These are phyloP conservation scores for Cercospora sp. DNA, from an alignment of 2,329 filamentous ascomycete genomes.

Conservation along the genomic window DNA sequence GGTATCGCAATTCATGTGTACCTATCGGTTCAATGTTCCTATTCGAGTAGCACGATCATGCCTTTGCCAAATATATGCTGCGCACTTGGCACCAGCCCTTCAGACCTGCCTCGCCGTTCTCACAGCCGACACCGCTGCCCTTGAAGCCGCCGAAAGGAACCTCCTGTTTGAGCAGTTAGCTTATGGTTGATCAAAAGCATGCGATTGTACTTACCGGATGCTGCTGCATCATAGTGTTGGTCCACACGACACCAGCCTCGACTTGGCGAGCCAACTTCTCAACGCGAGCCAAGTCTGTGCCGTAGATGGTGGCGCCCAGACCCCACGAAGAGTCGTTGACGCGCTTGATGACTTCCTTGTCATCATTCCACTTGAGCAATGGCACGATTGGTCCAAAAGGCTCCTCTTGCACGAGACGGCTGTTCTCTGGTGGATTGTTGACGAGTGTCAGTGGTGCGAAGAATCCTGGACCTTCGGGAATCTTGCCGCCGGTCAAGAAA, in stretches of 20 bases:
- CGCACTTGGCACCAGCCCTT: constrained; percentile 47
- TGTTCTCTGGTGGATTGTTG: constrained; percentile 72
- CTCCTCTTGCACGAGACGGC: constrained; percentile 88
- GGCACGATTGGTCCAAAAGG: constrained; percentile 91
- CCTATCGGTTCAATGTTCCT: not conserved
- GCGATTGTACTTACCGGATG: constrained; percentile 19
- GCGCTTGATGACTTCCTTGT: constrained; percentile 73
- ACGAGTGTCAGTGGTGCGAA: constrained; percentile 69
- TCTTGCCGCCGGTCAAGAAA: constrained; percentile 53
- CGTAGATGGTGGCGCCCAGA: constrained; percentile 91
- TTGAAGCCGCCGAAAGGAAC: constrained; percentile 71
- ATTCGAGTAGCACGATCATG: not conserved
- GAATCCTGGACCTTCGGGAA: constrained; percentile 42
- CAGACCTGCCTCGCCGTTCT: constrained; percentile 50
- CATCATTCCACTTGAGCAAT: constrained; percentile 78
- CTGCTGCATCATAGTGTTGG: constrained; percentile 28
- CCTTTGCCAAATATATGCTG: constrained; percentile 46
- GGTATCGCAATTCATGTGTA: not conserved
- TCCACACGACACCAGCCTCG: constrained; percentile 82
- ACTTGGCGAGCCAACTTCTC: constrained; percentile 74
- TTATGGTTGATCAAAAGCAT: not conserved
- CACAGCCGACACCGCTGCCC: constrained; percentile 54
- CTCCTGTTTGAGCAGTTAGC: constrained; percentile 33
- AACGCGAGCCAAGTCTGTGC: constrained; percentile 74
- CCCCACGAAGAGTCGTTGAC: constrained; percentile 96